A percentile compares a stretch with the other conserved stretches of the same genome.
phyloP scores from a whole-genome alignment of 148 eudicot species.

The Chenopodium album region DNA sequence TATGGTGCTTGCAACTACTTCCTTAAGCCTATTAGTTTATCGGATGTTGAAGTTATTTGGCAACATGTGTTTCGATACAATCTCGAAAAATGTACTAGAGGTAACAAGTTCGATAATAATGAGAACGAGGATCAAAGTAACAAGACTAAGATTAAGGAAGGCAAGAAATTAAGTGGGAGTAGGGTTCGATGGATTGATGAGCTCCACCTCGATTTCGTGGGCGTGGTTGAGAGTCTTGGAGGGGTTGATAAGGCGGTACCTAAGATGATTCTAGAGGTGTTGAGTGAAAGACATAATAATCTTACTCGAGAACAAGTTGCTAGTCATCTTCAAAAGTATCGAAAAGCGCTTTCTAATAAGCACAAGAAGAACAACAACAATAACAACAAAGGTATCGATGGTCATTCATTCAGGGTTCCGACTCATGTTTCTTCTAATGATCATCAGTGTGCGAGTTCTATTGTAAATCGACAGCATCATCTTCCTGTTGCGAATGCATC shows the following conservation, averaged over 20 bases:
- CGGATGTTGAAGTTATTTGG: slow-evolving; percentile 31
- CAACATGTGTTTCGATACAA: slow-evolving; percentile 32
- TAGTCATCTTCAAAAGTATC: slow-evolving; percentile 32
- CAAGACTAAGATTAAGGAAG: background rate
- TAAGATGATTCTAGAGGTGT: slow-evolving; percentile 21
- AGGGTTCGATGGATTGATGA: slow-evolving; percentile 23
- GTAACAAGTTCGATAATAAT: too few relatives aligned
- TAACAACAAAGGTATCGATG: background rate
- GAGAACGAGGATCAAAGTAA: background rate
- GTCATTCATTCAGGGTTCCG: background rate
- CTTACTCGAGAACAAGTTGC: slow-evolving; percentile 29
- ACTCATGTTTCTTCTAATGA: background rate
- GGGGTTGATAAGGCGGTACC: slow-evolving; percentile 28
- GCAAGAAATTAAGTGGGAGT: too few relatives aligned
- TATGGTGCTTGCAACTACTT: slow-evolving; percentile 29
- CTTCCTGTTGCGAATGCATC: background rate
- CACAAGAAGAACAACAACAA: background rate
- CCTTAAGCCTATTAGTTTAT: slow-evolving; percentile 26
- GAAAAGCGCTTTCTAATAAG: background rate
- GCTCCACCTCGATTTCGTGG: slow-evolving; percentile 24
- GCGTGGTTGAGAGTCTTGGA: slow-evolving; percentile 24
- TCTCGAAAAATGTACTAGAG: background rate
- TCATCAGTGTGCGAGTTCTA: background rate
- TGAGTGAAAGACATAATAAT: slow-evolving; percentile 1
- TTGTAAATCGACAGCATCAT: background rate